phyloP scores from a whole-genome alignment of 2,329 filamentous ascomycete genomes.

The Calonectria crousiana region DNA sequence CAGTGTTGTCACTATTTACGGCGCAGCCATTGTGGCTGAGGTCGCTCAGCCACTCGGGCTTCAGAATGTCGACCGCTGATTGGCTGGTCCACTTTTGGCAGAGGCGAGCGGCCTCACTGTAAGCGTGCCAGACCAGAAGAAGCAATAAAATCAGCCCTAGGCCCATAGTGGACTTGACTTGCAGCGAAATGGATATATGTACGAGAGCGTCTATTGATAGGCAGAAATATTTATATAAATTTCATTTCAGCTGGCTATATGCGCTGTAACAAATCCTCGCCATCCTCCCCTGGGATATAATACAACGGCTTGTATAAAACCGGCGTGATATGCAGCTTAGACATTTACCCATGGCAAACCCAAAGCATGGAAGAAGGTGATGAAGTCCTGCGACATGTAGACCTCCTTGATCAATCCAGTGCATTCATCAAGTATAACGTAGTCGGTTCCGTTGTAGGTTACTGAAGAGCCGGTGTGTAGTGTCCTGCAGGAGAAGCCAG shows the following conservation, averaged over 20 bases:
- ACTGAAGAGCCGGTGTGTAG: not conserved
- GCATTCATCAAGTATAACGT: slow-evolving; percentile 11
- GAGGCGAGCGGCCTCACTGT: not conserved
- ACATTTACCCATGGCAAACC: not conserved
- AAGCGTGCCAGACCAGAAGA: not conserved
- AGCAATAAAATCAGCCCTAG: not conserved
- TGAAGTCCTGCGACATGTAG: slow-evolving; percentile 18
- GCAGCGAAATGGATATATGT: not conserved
- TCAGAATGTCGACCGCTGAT: not conserved
- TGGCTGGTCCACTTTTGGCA: not conserved
- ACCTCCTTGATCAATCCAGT: slow-evolving; percentile 19
- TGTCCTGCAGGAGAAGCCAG: not conserved
- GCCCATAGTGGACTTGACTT: not conserved
- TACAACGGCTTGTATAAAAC: not conserved
- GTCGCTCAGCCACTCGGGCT: not conserved
- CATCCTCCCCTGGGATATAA: not conserved
- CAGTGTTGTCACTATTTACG: not conserved
- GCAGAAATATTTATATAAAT: not conserved
- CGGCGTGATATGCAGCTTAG: not conserved
- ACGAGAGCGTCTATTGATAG: not conserved
- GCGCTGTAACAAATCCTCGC: not conserved
- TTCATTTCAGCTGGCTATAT: not conserved
- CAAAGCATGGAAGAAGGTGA: slow-evolving; percentile 17
- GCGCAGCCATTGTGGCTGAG: not conserved
- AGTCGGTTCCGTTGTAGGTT: slow-evolving; percentile 16